Base-by-base conservation (phyloP, 805 yeast species). In the Candida germanica region DNA sequence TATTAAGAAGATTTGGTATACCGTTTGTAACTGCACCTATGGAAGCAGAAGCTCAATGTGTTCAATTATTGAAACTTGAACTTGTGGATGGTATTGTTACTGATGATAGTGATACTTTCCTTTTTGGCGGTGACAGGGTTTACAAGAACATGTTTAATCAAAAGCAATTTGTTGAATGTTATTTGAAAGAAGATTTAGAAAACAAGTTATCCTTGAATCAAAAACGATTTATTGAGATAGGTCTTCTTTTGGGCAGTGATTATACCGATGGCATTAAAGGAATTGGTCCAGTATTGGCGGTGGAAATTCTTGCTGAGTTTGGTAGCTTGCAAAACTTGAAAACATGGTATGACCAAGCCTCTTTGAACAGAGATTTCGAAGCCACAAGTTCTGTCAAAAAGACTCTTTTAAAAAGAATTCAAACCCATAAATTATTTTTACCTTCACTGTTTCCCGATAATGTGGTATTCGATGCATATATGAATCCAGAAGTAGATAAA, bases 11-110 rank as follows among this genome's bases (percentile, higher is more conserved):
- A 36, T 93, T 93, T 67, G 98, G 98, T 1, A 84, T 93, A 4
- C 99, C 99, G 0, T 93, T 78, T 47, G 74, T 93, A 7, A 86
- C 95, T 0, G 97, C 98, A 0, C 99, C 98, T 1, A 87, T 87
- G 89, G 99, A 93, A 60, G 98, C 98, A 1, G 99, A 93, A 62
- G 98, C 98, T 0, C 98, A 93, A 53, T 93, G 99, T 62, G 96
- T 96, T 0, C 86, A 83, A 46, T 61, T 93, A 5, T 58, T 78
- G 26, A 53, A 59, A n/a, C 57, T 88, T 15, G 77, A 74, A 0
- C 64, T 93, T 13, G 96, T 91, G 3, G 98, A 93, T 58, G 99
- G 98, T 0, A 83, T 93, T 5, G 81, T 93, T 16, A 93, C 98
- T 0, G 99, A 93, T 61, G 99, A 93, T 66, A 87, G 96, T 47